These are phyloP conservation scores for Diutina mesorugosa DNA, from an alignment of 1,139 yeast genomes.

Conservation along the genomic window DNA sequence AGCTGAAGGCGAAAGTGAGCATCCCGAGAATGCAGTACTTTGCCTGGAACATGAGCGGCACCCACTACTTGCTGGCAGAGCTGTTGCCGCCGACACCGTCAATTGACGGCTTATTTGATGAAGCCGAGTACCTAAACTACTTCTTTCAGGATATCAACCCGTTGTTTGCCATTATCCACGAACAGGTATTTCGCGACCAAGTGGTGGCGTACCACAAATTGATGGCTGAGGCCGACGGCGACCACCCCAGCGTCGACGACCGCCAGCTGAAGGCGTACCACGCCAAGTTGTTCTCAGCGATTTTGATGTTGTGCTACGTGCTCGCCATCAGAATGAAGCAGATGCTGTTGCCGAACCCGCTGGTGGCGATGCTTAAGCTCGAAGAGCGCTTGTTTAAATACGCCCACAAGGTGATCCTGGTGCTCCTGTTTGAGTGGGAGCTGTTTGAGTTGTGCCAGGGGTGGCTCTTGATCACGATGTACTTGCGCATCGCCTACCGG, in stretches of 20 bases:
- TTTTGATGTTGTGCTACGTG: slow-evolving; percentile 37
- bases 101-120: slow-evolving; percentile 5
- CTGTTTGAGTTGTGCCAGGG: slow-evolving; percentile 52
- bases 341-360: slow-evolving; percentile 25
- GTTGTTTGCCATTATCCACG: slow-evolving; percentile 40
- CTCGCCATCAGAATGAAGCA: slow-evolving; percentile 42
- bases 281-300: slow-evolving; percentile 37
- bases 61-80: slow-evolving; percentile 32
- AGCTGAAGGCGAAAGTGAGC: slow-evolving; percentile 22
- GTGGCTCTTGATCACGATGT: slow-evolving; percentile 43
- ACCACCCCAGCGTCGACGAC: not conserved
- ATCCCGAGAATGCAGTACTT: slow-evolving; percentile 48
- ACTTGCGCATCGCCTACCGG: slow-evolving; percentile 42
- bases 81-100: slow-evolving; percentile 24
- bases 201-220: slow-evolving; percentile 20
- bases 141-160: slow-evolving; percentile 43
- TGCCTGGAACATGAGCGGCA: slow-evolving; percentile 59
- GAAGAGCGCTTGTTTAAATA: slow-evolving; percentile 45
- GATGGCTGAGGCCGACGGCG: not conserved
- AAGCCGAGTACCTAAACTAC: slow-evolving; percentile 17
- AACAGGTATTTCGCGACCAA: slow-evolving; percentile 42
- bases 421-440: slow-evolving; percentile 55
- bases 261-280: slow-evolving; percentile 12
- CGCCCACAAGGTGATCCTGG: slow-evolving; percentile 31
- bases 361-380: slow-evolving; percentile 15